These are phyloP conservation scores for Pseudozyma tsukubaensis DNA, from an alignment of 1,284 basidiomycete genomes.

Conservation along the genomic window DNA sequence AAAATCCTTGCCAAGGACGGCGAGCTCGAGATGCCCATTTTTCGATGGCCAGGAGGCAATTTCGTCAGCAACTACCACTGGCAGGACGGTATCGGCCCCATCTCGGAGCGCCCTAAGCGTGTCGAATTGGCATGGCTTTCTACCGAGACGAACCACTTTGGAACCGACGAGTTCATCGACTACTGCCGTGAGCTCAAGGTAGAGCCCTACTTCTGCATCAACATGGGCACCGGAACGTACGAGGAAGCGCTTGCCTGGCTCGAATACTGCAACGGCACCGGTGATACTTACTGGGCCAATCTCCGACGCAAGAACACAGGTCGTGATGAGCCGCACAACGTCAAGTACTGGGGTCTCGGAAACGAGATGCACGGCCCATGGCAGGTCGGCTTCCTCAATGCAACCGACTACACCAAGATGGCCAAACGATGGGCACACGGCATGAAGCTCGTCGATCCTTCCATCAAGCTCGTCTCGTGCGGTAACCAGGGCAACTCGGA, in stretches of 20 bases:
- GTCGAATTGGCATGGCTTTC: slow-evolving; percentile 78
- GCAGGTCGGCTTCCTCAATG: slow-evolving; percentile 77
- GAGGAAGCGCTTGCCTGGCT: slow-evolving; percentile 77
- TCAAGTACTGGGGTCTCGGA: slow-evolving; percentile 71
- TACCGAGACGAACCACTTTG: slow-evolving; percentile 77
- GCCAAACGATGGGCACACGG: slow-evolving; percentile 78
- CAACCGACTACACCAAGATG: slow-evolving; percentile 74
- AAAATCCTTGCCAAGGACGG: slow-evolving; percentile 70
- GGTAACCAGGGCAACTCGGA: slow-evolving; percentile 73
- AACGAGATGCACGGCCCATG: slow-evolving; percentile 75
- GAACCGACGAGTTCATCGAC: slow-evolving; percentile 75
- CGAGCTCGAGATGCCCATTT: slow-evolving; percentile 74
- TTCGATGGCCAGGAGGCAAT: slow-evolving; percentile 75
- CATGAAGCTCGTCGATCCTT: slow-evolving; percentile 75
- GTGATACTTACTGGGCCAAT: slow-evolving; percentile 75
- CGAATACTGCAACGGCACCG: slow-evolving; percentile 76
- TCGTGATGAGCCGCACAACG: slow-evolving; percentile 74
- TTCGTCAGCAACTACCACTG: slow-evolving; percentile 76
- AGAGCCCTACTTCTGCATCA: slow-evolving; percentile 76
- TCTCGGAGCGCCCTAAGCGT: slow-evolving; percentile 72
- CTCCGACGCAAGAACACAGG: slow-evolving; percentile 74
- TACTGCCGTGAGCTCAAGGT: slow-evolving; percentile 69
- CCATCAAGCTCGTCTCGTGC: slow-evolving; percentile 75
- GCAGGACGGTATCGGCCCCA: slow-evolving; percentile 77
- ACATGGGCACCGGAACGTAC: slow-evolving; percentile 77